phyloP scores from a whole-genome alignment of 306 rosid genomes.

The Prinsepia uniflora region DNA sequence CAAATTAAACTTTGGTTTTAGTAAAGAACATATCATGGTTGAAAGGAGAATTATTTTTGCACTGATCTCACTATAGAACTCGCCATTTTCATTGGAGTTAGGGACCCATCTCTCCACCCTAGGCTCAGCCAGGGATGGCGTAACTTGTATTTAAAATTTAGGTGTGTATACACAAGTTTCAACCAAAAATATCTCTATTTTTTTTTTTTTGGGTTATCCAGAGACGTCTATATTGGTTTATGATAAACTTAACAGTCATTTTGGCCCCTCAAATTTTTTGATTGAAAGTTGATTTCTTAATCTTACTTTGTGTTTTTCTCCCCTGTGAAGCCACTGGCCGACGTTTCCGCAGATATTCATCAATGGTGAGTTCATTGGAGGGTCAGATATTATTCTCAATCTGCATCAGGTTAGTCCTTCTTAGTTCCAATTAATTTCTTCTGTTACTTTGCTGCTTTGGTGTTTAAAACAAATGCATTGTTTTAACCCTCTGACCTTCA shows the following conservation, averaged over 20 bases:
- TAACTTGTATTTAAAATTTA: background rate
- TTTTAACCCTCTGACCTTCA: conserved; percentile 16
- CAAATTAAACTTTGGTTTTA: too few relatives aligned
- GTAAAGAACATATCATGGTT: background rate
- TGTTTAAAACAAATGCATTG: conserved; percentile 11
- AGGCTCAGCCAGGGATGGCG: background rate
- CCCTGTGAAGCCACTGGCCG: conserved; percentile 64
- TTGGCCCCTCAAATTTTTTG: background rate
- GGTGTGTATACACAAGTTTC: background rate
- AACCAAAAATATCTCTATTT: background rate
- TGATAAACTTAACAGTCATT: background rate
- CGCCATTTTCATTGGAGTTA: background rate
- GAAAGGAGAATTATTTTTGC: background rate
- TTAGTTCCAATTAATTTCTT: background rate
- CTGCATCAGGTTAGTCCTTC: conserved; percentile 65
- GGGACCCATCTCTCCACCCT: background rate
- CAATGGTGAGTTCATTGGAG: conserved; percentile 91
- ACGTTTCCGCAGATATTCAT: conserved; percentile 91
- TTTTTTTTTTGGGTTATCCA: background rate
- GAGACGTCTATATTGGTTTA: background rate
- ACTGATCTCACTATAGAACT: too few relatives aligned
- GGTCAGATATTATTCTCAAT: conserved; percentile 79
- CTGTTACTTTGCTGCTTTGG: conserved; percentile 1
- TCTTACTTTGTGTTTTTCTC: background rate
- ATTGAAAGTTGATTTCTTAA: background rate